phyloP scores from a whole-genome alignment of 1,139 yeast species.

The Taphrina confusa region DNA sequence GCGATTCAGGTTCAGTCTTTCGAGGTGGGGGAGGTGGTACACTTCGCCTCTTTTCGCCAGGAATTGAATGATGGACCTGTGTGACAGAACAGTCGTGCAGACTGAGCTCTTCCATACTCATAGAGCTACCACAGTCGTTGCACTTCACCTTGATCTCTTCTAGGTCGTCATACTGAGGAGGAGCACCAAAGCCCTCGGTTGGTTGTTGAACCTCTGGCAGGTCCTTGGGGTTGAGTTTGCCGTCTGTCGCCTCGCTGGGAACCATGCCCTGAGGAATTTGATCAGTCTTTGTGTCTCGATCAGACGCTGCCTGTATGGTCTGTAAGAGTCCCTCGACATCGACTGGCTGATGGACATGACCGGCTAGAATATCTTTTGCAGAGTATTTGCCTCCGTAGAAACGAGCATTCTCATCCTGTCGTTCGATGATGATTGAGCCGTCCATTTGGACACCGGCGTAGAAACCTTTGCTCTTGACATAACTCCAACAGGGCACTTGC shows the following conservation, averaged over 20 bases:
- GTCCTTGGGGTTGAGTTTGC: not conserved
- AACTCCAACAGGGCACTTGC: conserved; percentile 30
- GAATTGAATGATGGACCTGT: not conserved
- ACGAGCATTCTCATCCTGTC: conserved; percentile 31
- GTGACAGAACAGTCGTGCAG: conserved; percentile 24
- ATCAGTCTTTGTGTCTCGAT: conserved; percentile 13
- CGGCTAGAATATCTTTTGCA: conserved; percentile 22
- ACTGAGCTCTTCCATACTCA: conserved; percentile 21
- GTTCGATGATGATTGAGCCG: conserved; percentile 27
- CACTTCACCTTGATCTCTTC: conserved; percentile 32
- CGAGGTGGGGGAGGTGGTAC: conserved; percentile 12
- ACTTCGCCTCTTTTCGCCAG: conserved; percentile 4
- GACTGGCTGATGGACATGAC: conserved; percentile 11
- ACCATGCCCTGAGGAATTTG: conserved; percentile 27
- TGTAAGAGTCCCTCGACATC: conserved; percentile 28
- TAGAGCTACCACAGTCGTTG: conserved; percentile 18
- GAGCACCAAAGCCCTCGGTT: conserved; percentile 15
- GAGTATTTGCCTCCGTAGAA: conserved; percentile 21
- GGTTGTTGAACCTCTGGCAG: conserved; percentile 4
- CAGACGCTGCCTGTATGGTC: conserved; percentile 26
- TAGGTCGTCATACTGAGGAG: conserved; percentile 29
- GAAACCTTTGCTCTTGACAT: conserved; percentile 31
- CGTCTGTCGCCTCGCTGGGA: conserved; percentile 28
- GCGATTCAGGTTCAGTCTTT: not conserved
- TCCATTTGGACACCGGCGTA: conserved; percentile 33